Evolutionary conservation across 495 filamentous ascomycete genomes (phyloP).

Genomic region (Penicillium simplicissimum): DNA sequence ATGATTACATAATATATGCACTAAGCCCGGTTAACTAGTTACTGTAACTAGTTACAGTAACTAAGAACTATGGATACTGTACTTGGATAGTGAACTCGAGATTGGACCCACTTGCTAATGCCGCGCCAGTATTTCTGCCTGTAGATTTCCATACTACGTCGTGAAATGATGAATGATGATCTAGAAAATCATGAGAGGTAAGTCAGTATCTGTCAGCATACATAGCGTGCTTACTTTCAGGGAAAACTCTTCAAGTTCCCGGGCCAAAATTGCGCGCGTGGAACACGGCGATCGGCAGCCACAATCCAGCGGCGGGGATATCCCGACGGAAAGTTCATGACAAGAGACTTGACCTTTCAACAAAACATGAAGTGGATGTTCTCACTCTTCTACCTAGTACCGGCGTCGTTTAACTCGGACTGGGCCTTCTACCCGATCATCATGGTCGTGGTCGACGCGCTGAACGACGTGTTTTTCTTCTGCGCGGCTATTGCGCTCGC

Average conservation of each 20-base stretch:
- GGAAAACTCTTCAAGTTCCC: neutral
- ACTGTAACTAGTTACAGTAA: no score
- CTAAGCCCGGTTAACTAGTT: no score
- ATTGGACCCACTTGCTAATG: neutral
- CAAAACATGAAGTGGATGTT: slow-evolving; percentile 42
- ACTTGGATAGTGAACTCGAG: no score
- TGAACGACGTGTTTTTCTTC: slow-evolving; percentile 68
- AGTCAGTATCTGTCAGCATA: neutral
- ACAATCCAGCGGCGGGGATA: neutral
- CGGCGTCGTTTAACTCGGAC: slow-evolving; percentile 50
- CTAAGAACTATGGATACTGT: no score
- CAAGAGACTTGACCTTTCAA: neutral
- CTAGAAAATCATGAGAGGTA: neutral
- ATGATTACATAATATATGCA: neutral
- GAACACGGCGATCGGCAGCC: neutral
- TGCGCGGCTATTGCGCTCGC: slow-evolving; percentile 64
- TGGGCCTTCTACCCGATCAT: slow-evolving; percentile 56
- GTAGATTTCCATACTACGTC: neutral
- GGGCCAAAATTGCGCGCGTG: neutral
- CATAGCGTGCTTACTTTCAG: neutral
- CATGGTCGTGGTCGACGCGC: slow-evolving; percentile 54
- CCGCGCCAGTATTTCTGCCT: no score
- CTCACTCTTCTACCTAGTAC: slow-evolving; percentile 61
- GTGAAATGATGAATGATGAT: no score
- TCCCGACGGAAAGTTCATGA: slow-evolving; percentile 1